phyloP scores from a whole-genome alignment of 2,329 filamentous ascomycete genomes.

The Calonectria leucothoes region DNA sequence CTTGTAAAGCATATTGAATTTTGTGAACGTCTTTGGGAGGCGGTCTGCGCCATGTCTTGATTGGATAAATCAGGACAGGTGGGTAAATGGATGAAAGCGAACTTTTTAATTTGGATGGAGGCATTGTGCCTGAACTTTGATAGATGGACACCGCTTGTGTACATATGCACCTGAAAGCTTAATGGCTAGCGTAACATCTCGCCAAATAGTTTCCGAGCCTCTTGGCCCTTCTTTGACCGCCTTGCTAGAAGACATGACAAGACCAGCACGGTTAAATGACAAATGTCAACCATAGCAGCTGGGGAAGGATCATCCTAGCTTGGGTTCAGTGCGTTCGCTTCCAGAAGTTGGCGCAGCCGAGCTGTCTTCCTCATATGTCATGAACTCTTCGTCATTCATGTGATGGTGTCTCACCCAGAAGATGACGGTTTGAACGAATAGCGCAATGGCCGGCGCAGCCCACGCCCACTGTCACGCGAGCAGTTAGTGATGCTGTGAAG shows the following conservation, averaged over 20 bases:
- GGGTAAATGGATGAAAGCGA: not conserved
- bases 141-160: not conserved
- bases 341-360: not conserved
- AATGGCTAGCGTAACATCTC: not conserved
- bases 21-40: not conserved
- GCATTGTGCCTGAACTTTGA: not conserved
- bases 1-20: not conserved
- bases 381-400: slow-evolving; percentile 33
- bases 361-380: slow-evolving; percentile 10
- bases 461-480: slow-evolving; percentile 37
- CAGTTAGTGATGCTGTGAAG: slow-evolving; percentile 39
- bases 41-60: not conserved
- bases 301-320: not conserved
- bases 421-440: slow-evolving; percentile 36
- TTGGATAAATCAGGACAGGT: not conserved
- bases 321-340: not conserved
- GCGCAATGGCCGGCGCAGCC: slow-evolving; percentile 39
- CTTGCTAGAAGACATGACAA: not conserved
- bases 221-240: not conserved
- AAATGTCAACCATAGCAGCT: not conserved
- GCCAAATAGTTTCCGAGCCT: not conserved
- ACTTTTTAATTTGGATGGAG: not conserved
- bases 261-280: no score
- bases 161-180: not conserved
- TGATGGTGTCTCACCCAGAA: slow-evolving; percentile 40